Evolutionary conservation across 169 alveolate species (phyloP), one percentile per base, ranked within the genome.

Genomic region (Plasmodium gonderi): DNA sequence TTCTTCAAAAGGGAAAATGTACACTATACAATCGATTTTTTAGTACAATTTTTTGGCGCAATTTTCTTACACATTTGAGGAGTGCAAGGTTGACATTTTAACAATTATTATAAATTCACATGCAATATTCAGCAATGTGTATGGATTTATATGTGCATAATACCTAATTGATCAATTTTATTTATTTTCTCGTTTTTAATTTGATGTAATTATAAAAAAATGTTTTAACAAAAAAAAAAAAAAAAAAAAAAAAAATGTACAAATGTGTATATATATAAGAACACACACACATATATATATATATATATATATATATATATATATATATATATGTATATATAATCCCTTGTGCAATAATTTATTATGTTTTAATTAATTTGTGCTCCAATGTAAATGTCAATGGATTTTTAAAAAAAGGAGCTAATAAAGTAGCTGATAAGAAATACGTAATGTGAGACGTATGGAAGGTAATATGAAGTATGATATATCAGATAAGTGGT

Each of bases 351-450:
- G 60, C 54, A 36, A 38, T 85, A 36, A 40, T 85, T 74, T 77
- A 85, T 85, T 74, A 44, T 74, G 74, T 33, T 82, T 82, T 85
- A 85, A 85, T 85, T 85, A 85, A 85, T 85, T 85, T 85, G 45
- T 85, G 68, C 83, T 85, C 92, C 92, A 72, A 85, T 85, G 79
- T 85, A 85, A 51, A 74, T 77, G 92, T 85, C 92, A 85, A 75
- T 85, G 79, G 49, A 60, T 23, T 60, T 42, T 68, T 54, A 68
- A 68, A 85, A 85, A 83, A 85, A 85, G 74, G 36, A 17, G 51
- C 64, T 31, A 31, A 79, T 29, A 23, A 23, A 38, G 45, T 60
- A 72, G 54, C 75, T 44, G 64, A 69, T 49, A 60, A 33, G 20
- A 12, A n/a, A 80, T 60, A 47, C 26, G 60, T 76, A 26, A 20